Base-by-base conservation (phyloP, 148 eudicot genomes). In the Nyssa sinensis region DNA sequence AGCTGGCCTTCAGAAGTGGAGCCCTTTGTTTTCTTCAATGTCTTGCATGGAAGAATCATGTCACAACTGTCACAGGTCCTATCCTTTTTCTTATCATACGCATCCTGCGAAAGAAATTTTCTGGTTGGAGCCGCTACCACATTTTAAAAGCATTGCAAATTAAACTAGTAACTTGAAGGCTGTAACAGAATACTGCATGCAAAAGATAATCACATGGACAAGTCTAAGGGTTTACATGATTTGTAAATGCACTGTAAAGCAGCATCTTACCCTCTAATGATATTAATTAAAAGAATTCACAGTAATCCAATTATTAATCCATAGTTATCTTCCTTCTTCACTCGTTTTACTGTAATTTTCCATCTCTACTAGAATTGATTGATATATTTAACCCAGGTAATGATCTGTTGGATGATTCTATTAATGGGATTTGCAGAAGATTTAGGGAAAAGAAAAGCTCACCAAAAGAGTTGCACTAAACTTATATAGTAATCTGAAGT, bases 61-160 rank as follows among this genome's bases (percentile, higher is more conserved):
- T 91, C 97, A 83, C 99, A 96, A 62, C 98, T 91, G 66, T 82
- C 81, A 75, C 96, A 95, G 30, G 81, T 72, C 49, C 78, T 85
- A 17, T 84, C 79, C 49, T 89, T 84, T 78, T 76, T 82, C 81
- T 88, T 83, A 55, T 77, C 80, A 82, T 72, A 37, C 32, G 70
- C 53, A 79, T 63, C 84, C 91, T 96, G 91, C 71, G 76, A 71
- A 71, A 71, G 23, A 67, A 66, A 66, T 69, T 41, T 19, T 29
- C 29, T 17, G 29, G 24, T 23, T 5, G 32, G 51, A 49, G 17
- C 67, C 61, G 62, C 47, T n/a, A 32, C 68, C 28, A 63, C 32
- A 41, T 24, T 41, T 14, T 57, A 31, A n/a, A 33, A 57, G n/a
- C n/a, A 34, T 55, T 24, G 21, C 24, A 55, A 3, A 17, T 55